Base-by-base conservation (phyloP, 306 rosid genomes). In the Gastrolobium villosum region DNA sequence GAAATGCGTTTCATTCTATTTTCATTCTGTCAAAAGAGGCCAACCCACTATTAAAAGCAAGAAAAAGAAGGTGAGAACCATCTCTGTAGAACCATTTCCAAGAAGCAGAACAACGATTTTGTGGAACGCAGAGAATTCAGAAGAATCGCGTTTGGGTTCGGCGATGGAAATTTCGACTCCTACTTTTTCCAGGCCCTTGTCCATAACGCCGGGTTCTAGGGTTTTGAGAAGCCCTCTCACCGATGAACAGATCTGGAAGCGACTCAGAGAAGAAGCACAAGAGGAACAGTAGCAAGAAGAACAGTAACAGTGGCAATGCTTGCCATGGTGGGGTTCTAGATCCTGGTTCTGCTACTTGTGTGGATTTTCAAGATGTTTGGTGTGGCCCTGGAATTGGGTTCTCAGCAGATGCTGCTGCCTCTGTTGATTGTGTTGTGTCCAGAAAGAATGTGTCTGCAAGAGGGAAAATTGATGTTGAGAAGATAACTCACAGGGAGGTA, bases 221-320 rank as follows among this genome's bases (percentile, higher is more conserved):
- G 91, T 95, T 86, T 88, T 92, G 88, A 79, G 77, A 65, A 82
- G 89, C 72, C 93, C 98, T 37, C 91, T 92, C 65, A 48, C 86
- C 8, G 99, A 92, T 40, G 98, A 92, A 20, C 75, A 90, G 83
- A 88, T 95, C 85, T 92, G 99, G 98, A 88, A 82, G 86, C 97
- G 97, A 0, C 93, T 92, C 26, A 87, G 63, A 35, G 90, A 87
- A n/a, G n/a, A n/a, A n/a, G n/a, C n/a, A n/a, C n/a, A n/a, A n/a
- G n/a, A 85, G 72, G 65, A 67, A 14, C n/a, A 14, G 26, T 6
- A 84, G 65, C 43, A 28, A 20, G 26, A 20, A 20, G 26, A 20
- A 20, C 26, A 20, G 31, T 26, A 55, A 10, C 20, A 52, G 26
- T 5, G 64, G 48, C 49, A 86, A 28, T 53, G 71, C 3, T 34